Conservation (phyloP, 345 rosid genomes). For the Moricandia moricandioides region DNA sequence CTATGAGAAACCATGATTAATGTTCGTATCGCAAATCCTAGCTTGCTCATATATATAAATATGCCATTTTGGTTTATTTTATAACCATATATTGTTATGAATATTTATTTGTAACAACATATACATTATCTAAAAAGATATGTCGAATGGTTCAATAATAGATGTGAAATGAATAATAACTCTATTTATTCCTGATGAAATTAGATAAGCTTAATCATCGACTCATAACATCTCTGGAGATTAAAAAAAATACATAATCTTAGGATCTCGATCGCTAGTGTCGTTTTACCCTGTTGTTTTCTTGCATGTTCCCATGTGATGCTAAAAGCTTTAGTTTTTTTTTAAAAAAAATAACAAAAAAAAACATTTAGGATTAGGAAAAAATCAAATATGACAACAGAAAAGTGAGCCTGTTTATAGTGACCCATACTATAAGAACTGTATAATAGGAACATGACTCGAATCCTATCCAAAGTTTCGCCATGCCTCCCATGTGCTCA, state of each 20-base stretch:
- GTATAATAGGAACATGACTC: constrained; percentile 31
- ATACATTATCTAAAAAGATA: background rate
- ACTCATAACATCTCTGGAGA: background rate
- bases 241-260: background rate
- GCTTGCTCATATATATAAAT: background rate
- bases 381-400: background rate
- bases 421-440: constrained; percentile 28
- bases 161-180: background rate
- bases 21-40: background rate
- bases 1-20: background rate
- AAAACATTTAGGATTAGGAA: background rate
- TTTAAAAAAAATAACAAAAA: background rate
- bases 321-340: background rate
- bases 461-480: constrained; percentile 28
- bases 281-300: constrained; percentile 16
- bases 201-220: background rate
- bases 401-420: background rate
- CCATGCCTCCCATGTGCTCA: constrained; percentile 34
- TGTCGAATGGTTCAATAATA: background rate
- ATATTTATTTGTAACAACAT: background rate
- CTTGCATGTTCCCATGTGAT: constrained; percentile 20
- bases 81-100: background rate
- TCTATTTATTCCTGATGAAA: background rate
- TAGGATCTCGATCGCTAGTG: constrained; percentile 4
- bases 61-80: background rate